Evolutionary conservation across 2,329 filamentous ascomycete species (phyloP).

Genomic region (Coleophoma cylindrospora): DNA sequence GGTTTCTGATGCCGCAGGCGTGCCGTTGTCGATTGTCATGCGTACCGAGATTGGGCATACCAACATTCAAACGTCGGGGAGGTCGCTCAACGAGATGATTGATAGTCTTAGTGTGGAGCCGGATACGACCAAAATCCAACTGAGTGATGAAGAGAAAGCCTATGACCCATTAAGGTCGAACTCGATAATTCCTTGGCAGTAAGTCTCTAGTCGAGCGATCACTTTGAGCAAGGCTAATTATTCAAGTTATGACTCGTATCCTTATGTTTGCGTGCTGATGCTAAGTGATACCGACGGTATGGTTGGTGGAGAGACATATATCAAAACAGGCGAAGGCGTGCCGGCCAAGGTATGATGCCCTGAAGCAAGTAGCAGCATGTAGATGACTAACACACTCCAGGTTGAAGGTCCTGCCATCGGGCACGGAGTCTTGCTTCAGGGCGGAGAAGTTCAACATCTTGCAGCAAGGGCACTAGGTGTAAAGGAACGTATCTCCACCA

Average conservation of each 20-base stretch:
- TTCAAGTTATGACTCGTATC: constrained; percentile 31
- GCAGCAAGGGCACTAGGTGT: constrained; percentile 28
- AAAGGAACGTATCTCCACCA: constrained; percentile 33
- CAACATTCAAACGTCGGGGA: constrained; percentile 16
- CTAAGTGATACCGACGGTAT: constrained; percentile 35
- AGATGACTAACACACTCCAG: constrained; percentile 3
- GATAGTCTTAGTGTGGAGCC: constrained; percentile 14
- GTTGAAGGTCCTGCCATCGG: constrained; percentile 17
- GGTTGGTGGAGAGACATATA: constrained; percentile 47
- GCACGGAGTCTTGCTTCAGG: constrained; percentile 34
- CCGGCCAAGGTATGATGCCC: constrained; percentile 27
- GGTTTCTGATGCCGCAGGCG: constrained; percentile 17
- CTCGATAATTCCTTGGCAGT: constrained; percentile 20
- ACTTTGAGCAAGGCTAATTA: not conserved
- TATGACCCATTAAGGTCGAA: constrained; percentile 16
- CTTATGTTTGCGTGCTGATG: constrained; percentile 42
- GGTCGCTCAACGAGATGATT: constrained; percentile 10
- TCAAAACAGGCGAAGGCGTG: constrained; percentile 41
- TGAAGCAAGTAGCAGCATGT: not conserved
- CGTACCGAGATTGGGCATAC: constrained; percentile 22
- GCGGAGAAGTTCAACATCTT: constrained; percentile 32
- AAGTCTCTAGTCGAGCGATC: constrained; percentile 1
- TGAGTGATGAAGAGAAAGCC: constrained; percentile 7
- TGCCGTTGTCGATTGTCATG: constrained; percentile 19
- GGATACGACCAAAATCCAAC: constrained; percentile 8